Evolutionary conservation across 768 basidiomycete species (phyloP).

Genomic region (Boletus reticulatus): DNA sequence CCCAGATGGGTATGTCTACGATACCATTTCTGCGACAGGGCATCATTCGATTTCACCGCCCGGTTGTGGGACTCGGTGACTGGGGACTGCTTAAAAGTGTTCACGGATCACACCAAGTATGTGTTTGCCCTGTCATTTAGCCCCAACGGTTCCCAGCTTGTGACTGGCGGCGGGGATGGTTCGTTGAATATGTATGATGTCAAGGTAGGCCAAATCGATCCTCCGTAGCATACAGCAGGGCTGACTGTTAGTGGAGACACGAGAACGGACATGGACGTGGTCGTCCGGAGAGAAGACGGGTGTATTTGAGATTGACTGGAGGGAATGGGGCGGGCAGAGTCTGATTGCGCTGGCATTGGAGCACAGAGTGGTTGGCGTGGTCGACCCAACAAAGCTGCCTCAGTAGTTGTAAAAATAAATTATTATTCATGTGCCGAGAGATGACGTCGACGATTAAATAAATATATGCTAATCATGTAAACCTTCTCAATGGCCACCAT

Average conservation of each 20-base stretch:
- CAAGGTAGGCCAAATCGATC: slow-evolving; percentile 48
- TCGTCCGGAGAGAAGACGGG: slow-evolving; percentile 59
- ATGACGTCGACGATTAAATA: slow-evolving; percentile 12
- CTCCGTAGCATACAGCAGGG: background rate
- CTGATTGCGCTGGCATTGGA: slow-evolving; percentile 71
- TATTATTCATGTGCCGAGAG: background rate
- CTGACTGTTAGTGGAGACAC: slow-evolving; percentile 34
- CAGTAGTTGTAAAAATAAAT: background rate
- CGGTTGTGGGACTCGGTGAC: slow-evolving; percentile 82
- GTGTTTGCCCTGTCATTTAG: slow-evolving; percentile 77
- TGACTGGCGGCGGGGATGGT: slow-evolving; percentile 80
- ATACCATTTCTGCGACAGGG: slow-evolving; percentile 38
- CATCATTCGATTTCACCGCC: slow-evolving; percentile 78
- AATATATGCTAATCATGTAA: slow-evolving; percentile 14
- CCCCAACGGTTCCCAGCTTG: slow-evolving; percentile 67
- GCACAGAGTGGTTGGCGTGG: slow-evolving; percentile 61
- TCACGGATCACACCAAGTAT: slow-evolving; percentile 67
- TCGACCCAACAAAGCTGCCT: slow-evolving; percentile 50
- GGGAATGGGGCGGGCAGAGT: slow-evolving; percentile 48
- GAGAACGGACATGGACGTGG: slow-evolving; percentile 62
- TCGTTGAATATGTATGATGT: slow-evolving; percentile 70
- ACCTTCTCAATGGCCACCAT: slow-evolving; percentile 10
- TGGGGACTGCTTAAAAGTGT: slow-evolving; percentile 69
- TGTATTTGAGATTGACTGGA: slow-evolving; percentile 79
- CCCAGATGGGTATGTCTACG: background rate